Percentiles rank a stretch among this genome's conserved stretches.
Conservation (phyloP, 805 yeast species). For the Candida oleophila region DNA sequence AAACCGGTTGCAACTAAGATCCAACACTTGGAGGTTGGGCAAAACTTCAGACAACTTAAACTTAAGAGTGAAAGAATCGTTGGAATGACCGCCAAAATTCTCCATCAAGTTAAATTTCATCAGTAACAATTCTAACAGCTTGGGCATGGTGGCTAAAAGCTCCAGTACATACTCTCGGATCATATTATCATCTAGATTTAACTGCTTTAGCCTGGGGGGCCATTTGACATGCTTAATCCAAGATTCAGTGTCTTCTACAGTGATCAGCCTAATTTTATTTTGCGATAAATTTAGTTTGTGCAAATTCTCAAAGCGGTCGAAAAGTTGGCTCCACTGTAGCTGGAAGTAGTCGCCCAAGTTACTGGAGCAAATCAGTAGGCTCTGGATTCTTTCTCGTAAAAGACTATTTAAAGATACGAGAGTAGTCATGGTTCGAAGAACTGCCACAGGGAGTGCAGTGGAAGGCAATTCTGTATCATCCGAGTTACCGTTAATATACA, state of each 20-base stretch:
- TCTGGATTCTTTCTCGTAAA: slow-evolving; percentile 17
- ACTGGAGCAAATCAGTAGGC: slow-evolving; percentile 27
- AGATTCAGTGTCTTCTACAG: background rate
- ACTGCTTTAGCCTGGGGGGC: slow-evolving; percentile 22
- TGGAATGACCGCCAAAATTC: slow-evolving; percentile 7
- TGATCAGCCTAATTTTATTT: slow-evolving; percentile 15
- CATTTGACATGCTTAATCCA: slow-evolving; percentile 13
- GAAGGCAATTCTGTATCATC: slow-evolving; percentile 29
- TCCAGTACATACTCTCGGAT: slow-evolving; percentile 17
- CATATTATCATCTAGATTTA: slow-evolving; percentile 26
- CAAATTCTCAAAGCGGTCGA: slow-evolving; percentile 21
- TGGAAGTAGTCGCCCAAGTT: slow-evolving; percentile 34
- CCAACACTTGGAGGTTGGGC: slow-evolving; percentile 19
- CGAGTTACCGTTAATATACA: slow-evolving; percentile 28
- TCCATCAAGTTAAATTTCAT: slow-evolving; percentile 18
- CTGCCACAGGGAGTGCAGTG: slow-evolving; percentile 22
- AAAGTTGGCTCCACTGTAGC: slow-evolving; percentile 30
- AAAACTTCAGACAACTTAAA: slow-evolving; percentile 9
- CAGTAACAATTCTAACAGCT: slow-evolving; percentile 22
- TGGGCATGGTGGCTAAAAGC: slow-evolving; percentile 25
- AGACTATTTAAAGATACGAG: slow-evolving; percentile 14
- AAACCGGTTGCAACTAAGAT: slow-evolving; percentile 16
- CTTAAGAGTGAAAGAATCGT: background rate
- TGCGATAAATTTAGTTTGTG: slow-evolving; percentile 23
- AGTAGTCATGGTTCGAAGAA: slow-evolving; percentile 26